These are phyloP conservation scores for Opeltia flavorubescens DNA, from an alignment of 495 filamentous ascomycete genomes.

Conservation along the genomic window DNA sequence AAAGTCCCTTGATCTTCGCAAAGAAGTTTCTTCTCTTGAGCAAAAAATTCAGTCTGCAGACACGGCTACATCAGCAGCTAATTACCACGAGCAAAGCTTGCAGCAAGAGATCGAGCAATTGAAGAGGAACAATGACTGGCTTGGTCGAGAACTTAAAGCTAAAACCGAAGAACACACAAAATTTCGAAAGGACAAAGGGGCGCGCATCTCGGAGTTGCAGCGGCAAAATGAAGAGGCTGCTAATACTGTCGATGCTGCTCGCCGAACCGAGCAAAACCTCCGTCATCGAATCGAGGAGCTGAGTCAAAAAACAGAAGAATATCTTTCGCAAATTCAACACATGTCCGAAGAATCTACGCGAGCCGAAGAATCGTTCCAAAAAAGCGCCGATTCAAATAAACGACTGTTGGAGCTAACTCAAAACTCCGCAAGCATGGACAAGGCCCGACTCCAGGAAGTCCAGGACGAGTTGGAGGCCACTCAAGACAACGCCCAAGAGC, in stretches of 20 bases:
- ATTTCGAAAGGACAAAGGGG: conserved; percentile 86
- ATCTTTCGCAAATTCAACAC: conserved; percentile 63
- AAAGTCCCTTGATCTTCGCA: conserved; percentile 68
- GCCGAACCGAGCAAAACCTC: conserved; percentile 63
- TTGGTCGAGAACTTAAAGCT: conserved; percentile 77
- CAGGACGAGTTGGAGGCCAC: conserved; percentile 61
- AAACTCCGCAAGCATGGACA: conserved; percentile 67
- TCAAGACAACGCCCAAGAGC: conserved; percentile 66
- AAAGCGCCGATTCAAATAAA: conserved; percentile 65
- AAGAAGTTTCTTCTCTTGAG: conserved; percentile 64
- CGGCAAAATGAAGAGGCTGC: conserved; percentile 74
- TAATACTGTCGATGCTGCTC: conserved; percentile 58
- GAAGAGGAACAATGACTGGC: conserved; percentile 82
- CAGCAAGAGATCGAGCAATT: conserved; percentile 79
- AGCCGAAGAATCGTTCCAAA: conserved; percentile 64
- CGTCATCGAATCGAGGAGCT: conserved; percentile 71
- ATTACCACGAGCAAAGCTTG: conserved; percentile 75
- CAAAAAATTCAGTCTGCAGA: conserved; percentile 69
- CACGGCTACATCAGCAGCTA: conserved; percentile 57
- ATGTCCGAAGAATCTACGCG: conserved; percentile 69
- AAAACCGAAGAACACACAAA: conserved; percentile 74
- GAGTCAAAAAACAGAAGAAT: conserved; percentile 73
- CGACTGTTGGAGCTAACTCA: conserved; percentile 76
- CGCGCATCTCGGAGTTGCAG: conserved; percentile 73
- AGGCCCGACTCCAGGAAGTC: conserved; percentile 67